phyloP scores from a whole-genome alignment of 345 rosid genomes.

The Psidium friedrichsthalianum region DNA sequence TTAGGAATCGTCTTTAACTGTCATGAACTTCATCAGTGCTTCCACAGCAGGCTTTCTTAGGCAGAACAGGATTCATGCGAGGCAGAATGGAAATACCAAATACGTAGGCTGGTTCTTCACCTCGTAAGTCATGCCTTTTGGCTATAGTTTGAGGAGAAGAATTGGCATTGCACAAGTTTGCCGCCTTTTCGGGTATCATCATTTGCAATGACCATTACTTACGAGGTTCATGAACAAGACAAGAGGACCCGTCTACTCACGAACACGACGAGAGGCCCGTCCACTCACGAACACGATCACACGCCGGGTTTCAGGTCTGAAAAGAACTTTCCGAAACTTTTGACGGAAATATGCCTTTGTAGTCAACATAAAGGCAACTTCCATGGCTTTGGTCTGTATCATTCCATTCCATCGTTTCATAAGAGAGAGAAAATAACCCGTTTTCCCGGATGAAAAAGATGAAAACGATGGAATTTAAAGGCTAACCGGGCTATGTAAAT shows the following conservation, averaged over 20 bases:
- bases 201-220: not conserved
- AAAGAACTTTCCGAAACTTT: not conserved
- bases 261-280: not conserved
- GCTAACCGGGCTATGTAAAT: not conserved
- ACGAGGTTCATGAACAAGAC: not conserved
- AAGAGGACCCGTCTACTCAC: not conserved
- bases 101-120: not conserved
- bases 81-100: not conserved
- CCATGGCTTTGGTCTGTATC: not conserved
- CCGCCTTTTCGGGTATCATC: not conserved
- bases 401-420: not conserved
- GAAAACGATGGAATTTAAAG: not conserved
- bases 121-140: not conserved
- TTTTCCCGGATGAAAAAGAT: not conserved
- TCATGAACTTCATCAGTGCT: not conserved
- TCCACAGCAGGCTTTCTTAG: not conserved
- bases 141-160: not conserved
- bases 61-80: not conserved
- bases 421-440: not conserved
- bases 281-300: not conserved
- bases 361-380: not conserved
- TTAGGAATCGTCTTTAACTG: not conserved
- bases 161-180: not conserved
- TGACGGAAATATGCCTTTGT: not conserved
- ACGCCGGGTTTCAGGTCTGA: not conserved